Evolutionary conservation across 257 asterid species (phyloP).

Genomic region (Forsythia suspensa): DNA sequence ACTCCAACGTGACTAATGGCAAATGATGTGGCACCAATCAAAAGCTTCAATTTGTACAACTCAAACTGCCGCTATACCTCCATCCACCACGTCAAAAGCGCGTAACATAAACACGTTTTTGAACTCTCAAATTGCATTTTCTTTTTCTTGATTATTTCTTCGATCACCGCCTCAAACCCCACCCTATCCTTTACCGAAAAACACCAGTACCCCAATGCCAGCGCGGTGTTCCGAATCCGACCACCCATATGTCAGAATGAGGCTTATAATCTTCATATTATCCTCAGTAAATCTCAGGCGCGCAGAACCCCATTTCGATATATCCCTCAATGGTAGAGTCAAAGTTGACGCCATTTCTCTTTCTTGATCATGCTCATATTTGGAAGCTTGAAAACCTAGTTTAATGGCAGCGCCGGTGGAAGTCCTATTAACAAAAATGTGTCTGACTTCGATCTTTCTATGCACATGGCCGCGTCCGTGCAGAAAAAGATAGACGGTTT

Average conservation of each 20-base stretch:
- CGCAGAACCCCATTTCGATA: conserved; percentile 10
- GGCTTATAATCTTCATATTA: background rate
- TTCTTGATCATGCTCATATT: background rate
- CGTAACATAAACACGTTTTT: too few species aligned
- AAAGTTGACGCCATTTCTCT: background rate
- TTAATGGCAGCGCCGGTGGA: background rate
- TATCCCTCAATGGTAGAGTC: background rate
- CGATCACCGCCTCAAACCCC: background rate
- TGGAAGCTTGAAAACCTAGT: background rate
- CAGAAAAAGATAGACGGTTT: background rate
- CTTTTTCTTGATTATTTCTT: background rate
- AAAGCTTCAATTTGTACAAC: too few species aligned
- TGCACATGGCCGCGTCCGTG: background rate
- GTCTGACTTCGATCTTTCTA: background rate
- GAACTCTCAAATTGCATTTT: background rate
- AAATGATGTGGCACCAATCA: too few species aligned
- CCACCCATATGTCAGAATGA: conserved; percentile 5
- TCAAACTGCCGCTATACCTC: too few species aligned
- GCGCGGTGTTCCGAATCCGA: conserved; percentile 1
- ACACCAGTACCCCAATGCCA: background rate
- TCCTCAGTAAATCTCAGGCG: background rate
- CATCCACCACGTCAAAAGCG: too few species aligned
- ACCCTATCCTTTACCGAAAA: background rate
- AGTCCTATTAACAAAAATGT: background rate
- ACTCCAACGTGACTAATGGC: too few species aligned